Percentiles rank a stretch among this genome's conserved stretches.
Evolutionary conservation across 1,284 basidiomycete species (phyloP).

Genomic region (Pisolithus thermaeus): DNA sequence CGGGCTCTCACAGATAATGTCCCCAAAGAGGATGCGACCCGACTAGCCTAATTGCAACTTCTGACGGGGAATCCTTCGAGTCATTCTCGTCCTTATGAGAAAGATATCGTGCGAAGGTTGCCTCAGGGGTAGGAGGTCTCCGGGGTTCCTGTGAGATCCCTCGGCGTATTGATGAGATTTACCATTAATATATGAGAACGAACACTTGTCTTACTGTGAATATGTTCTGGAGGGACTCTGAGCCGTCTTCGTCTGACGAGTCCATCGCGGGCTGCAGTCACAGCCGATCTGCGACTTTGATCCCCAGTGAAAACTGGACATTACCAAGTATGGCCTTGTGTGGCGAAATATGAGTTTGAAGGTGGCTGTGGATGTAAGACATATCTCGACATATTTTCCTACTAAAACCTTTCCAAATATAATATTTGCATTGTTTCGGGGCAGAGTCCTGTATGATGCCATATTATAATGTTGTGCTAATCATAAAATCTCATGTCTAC

Average conservation of each 20-base stretch:
- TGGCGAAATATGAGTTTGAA: no score
- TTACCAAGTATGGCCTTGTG: no score
- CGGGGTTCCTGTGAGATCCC: conserved; percentile 33
- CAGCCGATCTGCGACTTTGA: not conserved
- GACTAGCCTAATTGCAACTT: conserved; percentile 70
- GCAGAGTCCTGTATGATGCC: no score
- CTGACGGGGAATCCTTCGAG: not conserved
- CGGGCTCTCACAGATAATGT: conserved; percentile 66
- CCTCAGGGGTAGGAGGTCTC: conserved; percentile 57
- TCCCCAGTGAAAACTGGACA: no score
- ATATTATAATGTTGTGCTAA: no score
- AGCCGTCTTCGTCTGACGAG: conserved; percentile 4
- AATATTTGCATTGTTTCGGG: no score
- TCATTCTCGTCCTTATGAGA: conserved; percentile 24
- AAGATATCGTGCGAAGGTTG: conserved; percentile 44
- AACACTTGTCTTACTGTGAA: conserved; percentile 29
- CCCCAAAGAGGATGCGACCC: conserved; percentile 91
- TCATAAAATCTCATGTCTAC: no score
- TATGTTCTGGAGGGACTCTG: conserved; percentile 25
- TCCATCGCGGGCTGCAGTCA: not conserved
- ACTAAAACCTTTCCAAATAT: no score
- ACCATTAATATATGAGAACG: not conserved
- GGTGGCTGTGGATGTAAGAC: no score
- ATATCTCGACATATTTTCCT: no score
- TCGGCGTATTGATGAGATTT: not conserved